Base-by-base conservation (phyloP, 495 filamentous ascomycete species). In the Penicillium diatomitis region DNA sequence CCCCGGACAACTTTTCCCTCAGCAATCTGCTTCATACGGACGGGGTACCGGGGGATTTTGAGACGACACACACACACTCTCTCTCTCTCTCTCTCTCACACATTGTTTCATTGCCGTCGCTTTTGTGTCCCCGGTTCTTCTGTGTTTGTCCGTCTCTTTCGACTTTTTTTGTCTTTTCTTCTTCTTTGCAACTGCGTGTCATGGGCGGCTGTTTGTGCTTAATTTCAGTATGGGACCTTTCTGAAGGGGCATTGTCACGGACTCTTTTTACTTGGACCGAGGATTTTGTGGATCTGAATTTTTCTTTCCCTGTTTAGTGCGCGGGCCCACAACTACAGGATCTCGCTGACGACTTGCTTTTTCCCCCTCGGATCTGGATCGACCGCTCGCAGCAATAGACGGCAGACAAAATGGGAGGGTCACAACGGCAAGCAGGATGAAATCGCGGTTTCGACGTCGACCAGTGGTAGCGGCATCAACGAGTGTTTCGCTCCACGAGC, bases 171-270 rank as follows among this genome's bases (percentile, higher is more conserved):
- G 42, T 34, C 12, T n/a, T 27, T 32, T 46, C 33, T 41, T 46
- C 32, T 50, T 44, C 37, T 50, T 50, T 54, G 2, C 20, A 20
- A 0, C 20, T 63, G 54, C 50, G 56, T 52, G 53, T 63, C 52
- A 58, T 52, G 57, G 57, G 60, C 31, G 60, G 60, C 46, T 49
- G 51, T 61, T 48, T 60, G 40, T 55, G 6, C 44, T 59, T 51
- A 27, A 32, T 56, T 53, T 44, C 47, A 50, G 47, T 54, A 45
- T 54, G 20, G 2, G 20, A 20, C 20, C 20, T 57, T 61, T 54
- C 44, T 27, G 12, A 46, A 44, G 39, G 44, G 49, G 51, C 6
- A 46, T n/a, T 36, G 6, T 20, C 27, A 27, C 4, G 12, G 20
- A 5, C 31, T 46, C 20, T 10, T 28, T 28, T 9, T 46, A 32